Conservation (phyloP, 441 rosid species). For the Dalechampia spathulata region DNA sequence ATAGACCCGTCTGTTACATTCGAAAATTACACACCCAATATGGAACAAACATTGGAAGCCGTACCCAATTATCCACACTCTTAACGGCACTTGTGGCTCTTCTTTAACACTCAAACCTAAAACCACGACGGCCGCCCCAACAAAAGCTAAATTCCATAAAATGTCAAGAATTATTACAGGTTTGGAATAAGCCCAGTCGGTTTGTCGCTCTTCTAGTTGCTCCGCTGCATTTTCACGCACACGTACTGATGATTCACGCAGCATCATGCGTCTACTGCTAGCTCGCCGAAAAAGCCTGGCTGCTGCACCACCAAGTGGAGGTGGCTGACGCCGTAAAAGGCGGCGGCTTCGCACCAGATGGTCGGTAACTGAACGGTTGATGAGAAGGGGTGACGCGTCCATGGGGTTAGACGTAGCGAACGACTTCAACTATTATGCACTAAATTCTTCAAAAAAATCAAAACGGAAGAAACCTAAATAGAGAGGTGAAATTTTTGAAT, state of each 20-base stretch:
- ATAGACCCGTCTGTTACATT: constrained; percentile 50
- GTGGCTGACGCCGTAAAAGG: constrained; percentile 40
- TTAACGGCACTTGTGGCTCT: constrained; percentile 57
- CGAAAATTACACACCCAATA: constrained; percentile 60
- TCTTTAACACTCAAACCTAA: constrained; percentile 56
- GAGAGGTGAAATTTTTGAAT: background rate
- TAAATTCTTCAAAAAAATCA: too few relatives aligned
- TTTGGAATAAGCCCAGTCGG: constrained; percentile 92
- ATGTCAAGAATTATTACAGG: constrained; percentile 77
- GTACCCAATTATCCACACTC: constrained; percentile 74
- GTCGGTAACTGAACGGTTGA: constrained; percentile 38
- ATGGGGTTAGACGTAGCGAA: constrained; percentile 26
- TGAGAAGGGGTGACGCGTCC: constrained; percentile 51
- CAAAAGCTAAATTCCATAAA: constrained; percentile 77
- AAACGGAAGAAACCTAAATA: background rate
- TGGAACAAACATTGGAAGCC: constrained; percentile 69
- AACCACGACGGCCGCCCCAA: constrained; percentile 52
- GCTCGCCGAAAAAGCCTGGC: constrained; percentile 73
- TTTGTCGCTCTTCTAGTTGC: constrained; percentile 90
- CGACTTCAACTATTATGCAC: background rate
- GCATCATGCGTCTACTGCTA: constrained; percentile 73
- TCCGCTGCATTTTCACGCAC: constrained; percentile 92
- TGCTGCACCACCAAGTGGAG: constrained; percentile 54
- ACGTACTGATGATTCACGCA: constrained; percentile 75
- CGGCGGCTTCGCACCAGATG: constrained; percentile 54